Base-by-base conservation (phyloP, 2,329 filamentous ascomycete species). In the Ophiostoma perfectum region DNA sequence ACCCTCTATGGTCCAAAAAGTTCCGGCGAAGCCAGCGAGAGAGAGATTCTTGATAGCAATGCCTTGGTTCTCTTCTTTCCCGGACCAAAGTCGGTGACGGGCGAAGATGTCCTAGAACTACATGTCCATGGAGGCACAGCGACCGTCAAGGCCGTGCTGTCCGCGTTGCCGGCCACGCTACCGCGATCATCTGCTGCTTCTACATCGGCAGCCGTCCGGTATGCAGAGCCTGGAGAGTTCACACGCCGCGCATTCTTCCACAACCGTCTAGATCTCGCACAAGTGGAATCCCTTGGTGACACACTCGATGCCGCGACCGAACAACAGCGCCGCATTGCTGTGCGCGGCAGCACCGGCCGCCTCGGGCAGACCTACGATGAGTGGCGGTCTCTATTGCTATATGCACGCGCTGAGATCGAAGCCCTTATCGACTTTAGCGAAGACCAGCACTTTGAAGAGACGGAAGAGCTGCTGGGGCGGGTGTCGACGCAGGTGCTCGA, bases 401-500 rank as follows among this genome's bases (percentile, higher is more conserved):
- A 90, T 71, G 93, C 93, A 9, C 87, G 95, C 1, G 95, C 92
- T 9, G 93, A 98, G 79, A 83, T 99, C 52, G 95, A 99, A 78
- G 95, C 95, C 0, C 80, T 99, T 73, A 98, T 99, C 71, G 95
- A 99, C 78, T 99, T 99, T 76, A 90, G 92, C 0, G 95, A 99
- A 77, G 95, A 98, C 75, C 94, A 99, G 78, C 91, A 98, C 79
- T 96, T 99, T 75, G 93, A 98, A 73, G 93, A 97, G 78, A 89
- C 91, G 2, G 90, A 92, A 0, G 85, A 90, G 68, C 82, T 98
- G 36, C 83, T 96, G 62, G 77, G 75, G 0, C 92, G 88, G 65
- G 91, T 97, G 42, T 84, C 87, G 1, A 73, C 6, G 8, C 58
- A 52, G 14, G 67, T 63, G 9, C 87, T 93, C 74, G 85, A 96